phyloP scores from a whole-genome alignment of 805 yeast species.

The Citeromyces matritensis region DNA sequence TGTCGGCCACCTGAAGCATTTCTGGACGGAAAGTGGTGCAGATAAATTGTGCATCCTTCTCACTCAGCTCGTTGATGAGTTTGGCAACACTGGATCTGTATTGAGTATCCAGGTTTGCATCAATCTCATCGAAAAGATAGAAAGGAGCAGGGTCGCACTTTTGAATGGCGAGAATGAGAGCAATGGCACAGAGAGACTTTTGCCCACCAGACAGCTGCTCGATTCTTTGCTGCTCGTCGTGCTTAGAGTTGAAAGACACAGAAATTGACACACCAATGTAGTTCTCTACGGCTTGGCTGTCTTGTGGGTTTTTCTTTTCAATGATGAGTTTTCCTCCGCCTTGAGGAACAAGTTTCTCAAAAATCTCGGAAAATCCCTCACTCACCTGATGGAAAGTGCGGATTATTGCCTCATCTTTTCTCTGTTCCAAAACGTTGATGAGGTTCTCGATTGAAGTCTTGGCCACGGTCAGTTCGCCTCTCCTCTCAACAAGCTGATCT shows the following conservation, averaged over 20 bases:
- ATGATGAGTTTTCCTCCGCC: constrained; percentile 52
- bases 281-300: constrained; percentile 24
- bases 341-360: constrained; percentile 68
- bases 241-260: constrained; percentile 79
- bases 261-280: constrained; percentile 74
- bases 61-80: constrained; percentile 50
- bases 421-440: constrained; percentile 52
- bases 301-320: constrained; percentile 3
- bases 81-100: constrained; percentile 80
- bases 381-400: constrained; percentile 70
- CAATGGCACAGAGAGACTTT: constrained; percentile 90
- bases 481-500: constrained; percentile 47
- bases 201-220: constrained; percentile 96
- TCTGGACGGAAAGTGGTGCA: constrained; percentile 96
- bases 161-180: constrained; percentile 87
- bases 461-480: constrained; percentile 55
- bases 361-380: constrained; percentile 54
- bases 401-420: constrained; percentile 73
- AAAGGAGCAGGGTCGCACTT: constrained; percentile 95
- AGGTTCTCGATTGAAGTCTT: constrained; percentile 59
- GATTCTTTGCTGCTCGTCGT: constrained; percentile 73
- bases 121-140: constrained; percentile 90
- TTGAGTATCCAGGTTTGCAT: constrained; percentile 88
- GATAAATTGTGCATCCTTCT: constrained; percentile 64
- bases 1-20: constrained; percentile 75